Evolutionary conservation across 345 rosid species (phyloP), one percentile per base, ranked within the genome.

Genomic region (Bruguiera parviflora): DNA sequence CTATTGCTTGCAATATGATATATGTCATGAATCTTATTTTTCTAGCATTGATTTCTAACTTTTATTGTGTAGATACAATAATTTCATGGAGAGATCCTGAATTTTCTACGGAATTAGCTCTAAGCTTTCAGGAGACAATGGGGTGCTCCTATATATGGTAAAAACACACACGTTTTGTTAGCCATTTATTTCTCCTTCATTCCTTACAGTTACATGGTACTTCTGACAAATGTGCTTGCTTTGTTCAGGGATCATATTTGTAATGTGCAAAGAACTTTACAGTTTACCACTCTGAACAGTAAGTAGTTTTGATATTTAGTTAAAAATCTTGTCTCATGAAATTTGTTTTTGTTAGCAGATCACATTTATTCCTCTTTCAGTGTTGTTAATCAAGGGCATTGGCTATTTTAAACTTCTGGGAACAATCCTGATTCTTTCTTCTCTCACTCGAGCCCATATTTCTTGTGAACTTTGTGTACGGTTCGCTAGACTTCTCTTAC

Each of bases 31-130:
- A 3, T 53, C 8, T 6, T 21, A 20, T 53, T 53, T 53, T 53
- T 21, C 9, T 21, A 20, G 15, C 25, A 65, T 49, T 46, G 27
- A 71, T 63, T 2, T 24, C 1, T 65, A 37, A 35, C 11, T 35
- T 62, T 62, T 66, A 39, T 72, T 71, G 61, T 72, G 60, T 85
- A 96, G 99, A 92, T 78, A 92, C 94, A 49, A 96, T 96, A 67
- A 96, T 96, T 77, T 89, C 98, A 22, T 96, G 98, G 99, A 89
- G 94, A 86, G 98, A 96, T 74, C 92, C 96, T 13, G 99, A 92
- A 39, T 85, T 72, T 66, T 82, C 89, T 65, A 85, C 96, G 18
- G 99, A 96, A 79, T 77, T 96, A 81, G 99, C 99, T 35, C 86
- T 92, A 73, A 92, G 99, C 80, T 96, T 96, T 79, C 98, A 96